These are phyloP conservation scores for Globisporangium carolinianum DNA, from an alignment of 352 stramenopile species.

Conservation along the genomic window DNA sequence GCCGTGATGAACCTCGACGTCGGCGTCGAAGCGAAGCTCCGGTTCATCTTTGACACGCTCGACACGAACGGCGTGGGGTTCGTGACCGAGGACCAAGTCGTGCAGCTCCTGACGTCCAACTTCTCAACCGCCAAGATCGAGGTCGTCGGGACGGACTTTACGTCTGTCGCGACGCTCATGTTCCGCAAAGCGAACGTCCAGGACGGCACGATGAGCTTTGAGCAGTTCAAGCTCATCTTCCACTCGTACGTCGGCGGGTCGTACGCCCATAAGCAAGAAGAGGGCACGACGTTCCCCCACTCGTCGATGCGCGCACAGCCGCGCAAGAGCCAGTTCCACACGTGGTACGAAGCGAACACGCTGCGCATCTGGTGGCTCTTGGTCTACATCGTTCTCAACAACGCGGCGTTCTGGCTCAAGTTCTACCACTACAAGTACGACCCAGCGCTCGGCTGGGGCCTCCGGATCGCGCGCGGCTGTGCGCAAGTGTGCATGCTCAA, in stretches of 20 bases:
- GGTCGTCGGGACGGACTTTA: conserved; percentile 66
- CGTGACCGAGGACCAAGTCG: conserved; percentile 58
- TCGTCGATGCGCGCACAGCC: conserved; percentile 21
- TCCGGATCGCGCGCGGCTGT: conserved; percentile 62
- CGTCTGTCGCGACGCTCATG: conserved; percentile 53
- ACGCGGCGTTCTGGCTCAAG: conserved; percentile 67
- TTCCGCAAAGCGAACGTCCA: conserved; percentile 59
- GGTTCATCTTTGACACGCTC: conserved; percentile 82
- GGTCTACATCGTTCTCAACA: conserved; percentile 64
- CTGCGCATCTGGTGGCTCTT: conserved; percentile 77
- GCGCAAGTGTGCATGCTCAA: conserved; percentile 79
- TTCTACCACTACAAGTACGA: conserved; percentile 68
- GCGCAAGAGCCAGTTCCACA: conserved; percentile 48
- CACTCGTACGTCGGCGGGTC: conserved; percentile 55
- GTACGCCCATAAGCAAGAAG: conserved; percentile 35
- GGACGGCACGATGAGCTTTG: conserved; percentile 57
- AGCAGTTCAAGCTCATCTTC: conserved; percentile 70
- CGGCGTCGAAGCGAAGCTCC: conserved; percentile 64
- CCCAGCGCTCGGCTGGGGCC: conserved; percentile 63
- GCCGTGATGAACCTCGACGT: conserved; percentile 77
- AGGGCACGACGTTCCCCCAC: not conserved
- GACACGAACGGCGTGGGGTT: conserved; percentile 42
- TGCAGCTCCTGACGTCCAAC: conserved; percentile 59
- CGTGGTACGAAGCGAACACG: conserved; percentile 64
- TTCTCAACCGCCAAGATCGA: conserved; percentile 69